phyloP scores from a whole-genome alignment of 305 asterid genomes.

The Ilex paraguariensis region DNA sequence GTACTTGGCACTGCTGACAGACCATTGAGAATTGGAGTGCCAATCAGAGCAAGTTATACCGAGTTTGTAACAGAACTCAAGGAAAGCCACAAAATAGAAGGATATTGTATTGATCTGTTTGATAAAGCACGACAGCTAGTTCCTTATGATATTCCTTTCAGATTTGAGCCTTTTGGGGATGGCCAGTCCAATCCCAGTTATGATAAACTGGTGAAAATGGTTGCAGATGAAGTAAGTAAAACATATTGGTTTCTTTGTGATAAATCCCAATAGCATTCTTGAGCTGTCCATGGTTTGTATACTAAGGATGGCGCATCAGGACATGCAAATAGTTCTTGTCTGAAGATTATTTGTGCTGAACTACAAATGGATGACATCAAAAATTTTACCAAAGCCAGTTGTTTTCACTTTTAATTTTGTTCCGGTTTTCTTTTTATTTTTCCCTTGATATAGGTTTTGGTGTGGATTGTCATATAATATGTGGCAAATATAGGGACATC shows the following conservation, averaged over 20 bases:
- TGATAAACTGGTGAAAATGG: constrained; percentile 26
- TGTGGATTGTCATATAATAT: too few relatives aligned
- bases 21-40: constrained; percentile 29
- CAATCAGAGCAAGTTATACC: constrained; percentile 25
- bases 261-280: too few relatives aligned
- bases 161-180: constrained; percentile 25
- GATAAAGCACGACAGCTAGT: constrained; percentile 23
- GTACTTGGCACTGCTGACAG: constrained; percentile 21
- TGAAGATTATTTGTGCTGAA: too few relatives aligned
- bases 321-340: too few relatives aligned
- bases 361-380: too few relatives aligned
- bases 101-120: constrained; percentile 38
- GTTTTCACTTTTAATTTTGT: too few relatives aligned
- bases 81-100: constrained; percentile 18
- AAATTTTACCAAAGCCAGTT: too few relatives aligned
- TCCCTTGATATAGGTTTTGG: too few relatives aligned
- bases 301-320: too few relatives aligned
- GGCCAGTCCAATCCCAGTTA: constrained; percentile 30
- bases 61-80: constrained; percentile 29
- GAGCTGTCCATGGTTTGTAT: too few relatives aligned
- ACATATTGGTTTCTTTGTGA: not conserved
- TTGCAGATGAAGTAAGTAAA: constrained; percentile 31
- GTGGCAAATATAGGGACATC: too few relatives aligned
- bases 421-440: too few relatives aligned
- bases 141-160: constrained; percentile 31